Evolutionary conservation across 2,329 filamentous ascomycete genomes (phyloP).

Genomic region (Fulvia fulva): DNA sequence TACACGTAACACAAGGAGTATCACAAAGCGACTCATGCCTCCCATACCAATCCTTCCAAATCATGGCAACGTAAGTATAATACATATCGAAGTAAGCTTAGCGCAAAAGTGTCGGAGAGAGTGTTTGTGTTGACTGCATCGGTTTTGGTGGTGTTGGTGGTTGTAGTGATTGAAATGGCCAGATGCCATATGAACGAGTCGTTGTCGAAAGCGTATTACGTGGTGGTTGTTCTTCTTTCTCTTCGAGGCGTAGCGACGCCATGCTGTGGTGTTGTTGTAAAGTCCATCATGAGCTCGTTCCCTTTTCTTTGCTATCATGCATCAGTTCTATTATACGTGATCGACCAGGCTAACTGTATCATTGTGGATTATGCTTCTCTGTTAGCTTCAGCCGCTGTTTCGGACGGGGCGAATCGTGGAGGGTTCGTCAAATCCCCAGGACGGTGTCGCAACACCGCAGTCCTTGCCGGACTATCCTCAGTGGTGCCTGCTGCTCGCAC

Average conservation of each 20-base stretch:
- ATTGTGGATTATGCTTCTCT: conserved; percentile 2
- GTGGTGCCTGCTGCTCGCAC: conserved; percentile 9
- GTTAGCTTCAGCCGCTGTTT: conserved; percentile 6
- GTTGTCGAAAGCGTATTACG: not conserved
- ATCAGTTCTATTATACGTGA: not conserved
- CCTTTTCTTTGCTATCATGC: not conserved
- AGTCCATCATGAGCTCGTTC: not conserved
- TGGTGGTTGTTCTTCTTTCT: not conserved
- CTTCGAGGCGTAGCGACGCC: not conserved
- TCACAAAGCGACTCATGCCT: not conserved
- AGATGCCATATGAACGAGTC: not conserved
- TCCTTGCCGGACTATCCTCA: conserved; percentile 26
- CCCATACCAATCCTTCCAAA: conserved; percentile 1
- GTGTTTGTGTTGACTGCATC: too few relatives aligned
- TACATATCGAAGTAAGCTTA: conserved; percentile 5
- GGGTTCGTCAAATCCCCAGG: conserved; percentile 15
- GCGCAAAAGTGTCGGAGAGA: not conserved
- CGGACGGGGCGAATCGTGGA: conserved; percentile 6
- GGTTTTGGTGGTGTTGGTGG: not conserved
- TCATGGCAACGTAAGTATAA: conserved; percentile 9
- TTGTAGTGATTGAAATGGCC: too few relatives aligned
- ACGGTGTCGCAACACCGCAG: conserved; percentile 27
- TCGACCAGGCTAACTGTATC: not conserved
- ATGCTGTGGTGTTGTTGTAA: not conserved
- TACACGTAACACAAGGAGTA: conserved; percentile 5